phyloP scores from a whole-genome alignment of 2,329 filamentous ascomycete species.

The Geosmithia putterillii region DNA sequence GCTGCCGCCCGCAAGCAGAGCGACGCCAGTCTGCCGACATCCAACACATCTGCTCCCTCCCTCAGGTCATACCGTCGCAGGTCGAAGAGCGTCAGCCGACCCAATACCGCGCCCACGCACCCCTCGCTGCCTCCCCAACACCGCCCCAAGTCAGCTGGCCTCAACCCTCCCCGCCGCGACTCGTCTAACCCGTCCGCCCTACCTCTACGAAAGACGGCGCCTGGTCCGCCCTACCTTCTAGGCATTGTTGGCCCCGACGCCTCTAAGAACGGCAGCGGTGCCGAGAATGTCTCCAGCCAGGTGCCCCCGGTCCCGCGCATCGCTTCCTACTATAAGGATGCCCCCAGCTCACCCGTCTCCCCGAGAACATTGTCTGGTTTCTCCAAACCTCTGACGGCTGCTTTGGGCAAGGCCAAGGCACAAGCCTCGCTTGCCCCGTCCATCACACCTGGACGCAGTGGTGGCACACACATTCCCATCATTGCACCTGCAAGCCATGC shows the following conservation, averaged over 20 bases:
- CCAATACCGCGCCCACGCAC: constrained; percentile 4
- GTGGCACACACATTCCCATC: constrained; percentile 12
- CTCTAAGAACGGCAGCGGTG: background rate
- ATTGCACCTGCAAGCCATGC: background rate
- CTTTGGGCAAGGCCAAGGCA: background rate
- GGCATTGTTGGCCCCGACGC: constrained; percentile 2
- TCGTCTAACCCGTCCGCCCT: background rate
- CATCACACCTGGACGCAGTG: constrained; percentile 8
- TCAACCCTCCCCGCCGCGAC: background rate
- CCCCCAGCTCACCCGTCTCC: background rate
- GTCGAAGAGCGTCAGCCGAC: constrained; percentile 3
- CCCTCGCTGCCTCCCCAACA: background rate
- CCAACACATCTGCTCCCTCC: constrained; percentile 1
- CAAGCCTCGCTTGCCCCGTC: background rate
- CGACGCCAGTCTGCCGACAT: constrained; percentile 1
- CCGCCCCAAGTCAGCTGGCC: constrained; percentile 4
- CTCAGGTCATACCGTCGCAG: constrained; percentile 1
- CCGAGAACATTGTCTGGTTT: too few relatives aligned
- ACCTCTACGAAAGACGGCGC: background rate
- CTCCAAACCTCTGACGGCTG: background rate
- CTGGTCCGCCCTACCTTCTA: constrained; percentile 3
- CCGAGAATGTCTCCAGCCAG: background rate
- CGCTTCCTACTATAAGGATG: constrained; percentile 2
- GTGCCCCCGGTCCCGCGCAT: constrained; percentile 5
- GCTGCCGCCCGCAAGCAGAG: constrained; percentile 3